A percentile compares a stretch with the other conserved stretches of the same genome.
phyloP scores from a whole-genome alignment of 768 basidiomycete genomes.

The Chalciporus chontae region DNA sequence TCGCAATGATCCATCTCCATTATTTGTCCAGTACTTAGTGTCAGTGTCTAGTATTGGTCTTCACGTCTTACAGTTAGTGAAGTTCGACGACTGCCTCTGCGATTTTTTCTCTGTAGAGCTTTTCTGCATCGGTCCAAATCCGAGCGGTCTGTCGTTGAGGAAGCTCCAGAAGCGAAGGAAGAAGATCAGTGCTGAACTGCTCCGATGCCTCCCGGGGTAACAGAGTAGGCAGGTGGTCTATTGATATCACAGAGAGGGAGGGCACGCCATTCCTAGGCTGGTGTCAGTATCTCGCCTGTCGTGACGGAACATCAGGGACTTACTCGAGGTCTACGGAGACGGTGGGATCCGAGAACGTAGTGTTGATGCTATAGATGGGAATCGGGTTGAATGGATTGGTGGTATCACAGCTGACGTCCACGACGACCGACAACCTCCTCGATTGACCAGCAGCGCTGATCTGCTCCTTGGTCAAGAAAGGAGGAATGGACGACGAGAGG shows the following conservation, averaged over 20 bases:
- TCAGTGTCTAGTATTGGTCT: not conserved
- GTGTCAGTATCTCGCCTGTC: slow-evolving; percentile 1
- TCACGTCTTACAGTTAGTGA: not conserved
- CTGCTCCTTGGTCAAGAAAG: slow-evolving; percentile 72
- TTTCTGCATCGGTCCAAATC: slow-evolving; percentile 89
- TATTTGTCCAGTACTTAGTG: not conserved
- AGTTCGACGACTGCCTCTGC: slow-evolving; percentile 41
- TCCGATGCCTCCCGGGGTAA: slow-evolving; percentile 96
- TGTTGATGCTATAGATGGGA: slow-evolving; percentile 92
- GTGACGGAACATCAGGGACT: slow-evolving; percentile 29
- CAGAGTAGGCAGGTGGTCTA: slow-evolving; percentile 94
- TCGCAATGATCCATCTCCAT: slow-evolving; percentile 46
- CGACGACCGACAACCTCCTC: slow-evolving; percentile 75
- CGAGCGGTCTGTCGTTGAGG: slow-evolving; percentile 61
- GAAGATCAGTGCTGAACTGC: slow-evolving; percentile 85
- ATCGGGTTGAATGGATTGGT: slow-evolving; percentile 98
- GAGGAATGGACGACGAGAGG: slow-evolving; percentile 77
- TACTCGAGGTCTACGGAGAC: slow-evolving; percentile 81
- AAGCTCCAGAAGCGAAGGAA: slow-evolving; percentile 79
- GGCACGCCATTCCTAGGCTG: slow-evolving; percentile 55
- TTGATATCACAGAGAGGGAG: slow-evolving; percentile 82
- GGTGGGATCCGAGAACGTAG: slow-evolving; percentile 89
- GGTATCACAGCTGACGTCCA: slow-evolving; percentile 98
- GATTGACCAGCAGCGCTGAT: slow-evolving; percentile 67
- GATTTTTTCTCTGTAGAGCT: slow-evolving; percentile 69